Base-by-base conservation (phyloP, 768 basidiomycete species). In the Pluteus cervinus region DNA sequence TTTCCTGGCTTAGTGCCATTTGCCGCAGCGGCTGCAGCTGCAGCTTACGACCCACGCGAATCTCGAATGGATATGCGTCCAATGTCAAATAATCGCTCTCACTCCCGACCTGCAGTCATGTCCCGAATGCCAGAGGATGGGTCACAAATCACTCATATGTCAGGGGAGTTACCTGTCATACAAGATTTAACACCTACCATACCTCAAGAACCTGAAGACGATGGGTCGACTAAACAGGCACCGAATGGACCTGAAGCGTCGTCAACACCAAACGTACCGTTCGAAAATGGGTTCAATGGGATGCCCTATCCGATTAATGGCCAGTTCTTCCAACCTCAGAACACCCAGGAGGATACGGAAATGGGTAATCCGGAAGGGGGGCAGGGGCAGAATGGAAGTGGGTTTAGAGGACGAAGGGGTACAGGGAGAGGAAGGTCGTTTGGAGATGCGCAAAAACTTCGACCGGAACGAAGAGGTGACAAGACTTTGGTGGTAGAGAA, bases 401-500 rank as follows among this genome's bases (percentile, higher is more conserved):
- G 47, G 23, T 12, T 40, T 23, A 39, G 51, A 46, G 57, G 62
- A 15, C 55, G 61, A 20, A 60, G 75, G 25, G 68, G 70, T 12
- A 32, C 30, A 32, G 29, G 59, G 60, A 23, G 73, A 4, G 78
- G 81, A 20, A 69, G 67, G n/a, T 86, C 84, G 48, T 61, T 68
- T 33, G 78, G 74, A 5, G 82, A 83, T 21, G 75, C 69, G 5
- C 76, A 76, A 41, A 75, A 66, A 39, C 82, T 83, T 65, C 76
- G 76, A 7, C 76, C 76, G 18, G 78, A 79, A 45, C 73, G 75
- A 45, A 68, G 80, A 40, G 75, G 73, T 42, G 79, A 81, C 57
- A 86, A 81, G 61, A 90, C 86, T 0, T 69, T 98, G 15, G 89
- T 96, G 10, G 84, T 98, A 24, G 90, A 96, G 60, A 92, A 92